Percentiles rank a stretch among this genome's conserved stretches.
These are phyloP conservation scores for Globisporangium lucens DNA, from an alignment of 352 stramenopile species.

Conservation along the genomic window DNA sequence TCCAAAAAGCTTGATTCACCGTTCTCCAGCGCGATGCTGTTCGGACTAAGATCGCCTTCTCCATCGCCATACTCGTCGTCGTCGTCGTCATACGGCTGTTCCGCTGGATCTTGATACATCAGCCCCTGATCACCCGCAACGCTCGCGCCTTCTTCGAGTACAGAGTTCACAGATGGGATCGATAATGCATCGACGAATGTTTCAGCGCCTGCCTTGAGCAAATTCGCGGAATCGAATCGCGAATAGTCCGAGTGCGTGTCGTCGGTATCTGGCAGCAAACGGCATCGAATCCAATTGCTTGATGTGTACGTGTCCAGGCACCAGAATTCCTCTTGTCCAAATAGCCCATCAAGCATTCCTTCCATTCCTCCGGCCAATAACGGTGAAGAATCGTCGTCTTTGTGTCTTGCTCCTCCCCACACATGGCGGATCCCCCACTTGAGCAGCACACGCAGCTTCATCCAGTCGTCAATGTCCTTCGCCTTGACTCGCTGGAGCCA, in stretches of 20 bases:
- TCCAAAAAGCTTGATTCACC: constrained; percentile 18
- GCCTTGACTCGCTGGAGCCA: constrained; percentile 83
- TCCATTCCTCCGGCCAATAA: constrained; percentile 14
- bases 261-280: constrained; percentile 75
- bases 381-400: background rate
- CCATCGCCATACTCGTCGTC: constrained; percentile 39
- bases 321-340: constrained; percentile 73
- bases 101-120: constrained; percentile 25
- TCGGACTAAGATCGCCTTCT: constrained; percentile 7
- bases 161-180: constrained; percentile 13
- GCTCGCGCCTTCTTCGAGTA: constrained; percentile 19
- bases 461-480: constrained; percentile 86
- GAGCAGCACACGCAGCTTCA: constrained; percentile 71
- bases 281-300: constrained; percentile 83
- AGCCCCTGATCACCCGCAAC: constrained; percentile 3
- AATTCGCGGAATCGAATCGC: constrained; percentile 28
- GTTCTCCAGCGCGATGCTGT: constrained; percentile 3
- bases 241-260: constrained; percentile 54
- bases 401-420: constrained; percentile 31
- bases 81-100: constrained; percentile 33
- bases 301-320: constrained; percentile 83
- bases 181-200: constrained; percentile 17
- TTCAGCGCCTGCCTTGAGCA: constrained; percentile 21
- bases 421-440: constrained; percentile 83
- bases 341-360: constrained; percentile 31